phyloP scores from a whole-genome alignment of 768 basidiomycete species.

The Mycena alexandri region DNA sequence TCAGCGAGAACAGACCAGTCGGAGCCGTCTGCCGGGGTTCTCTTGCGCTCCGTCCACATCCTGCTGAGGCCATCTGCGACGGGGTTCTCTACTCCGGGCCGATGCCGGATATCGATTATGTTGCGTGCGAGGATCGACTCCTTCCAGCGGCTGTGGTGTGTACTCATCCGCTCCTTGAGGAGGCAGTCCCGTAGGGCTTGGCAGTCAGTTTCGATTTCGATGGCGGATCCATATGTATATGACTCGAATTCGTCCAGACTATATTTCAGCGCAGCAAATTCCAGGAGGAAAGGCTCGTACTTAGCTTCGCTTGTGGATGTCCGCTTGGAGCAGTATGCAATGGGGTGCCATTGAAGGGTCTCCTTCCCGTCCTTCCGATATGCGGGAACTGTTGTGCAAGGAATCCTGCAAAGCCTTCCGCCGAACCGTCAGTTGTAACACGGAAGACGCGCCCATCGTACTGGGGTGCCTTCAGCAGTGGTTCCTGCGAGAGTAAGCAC shows the following conservation, averaged over 20 bases:
- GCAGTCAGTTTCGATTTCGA: slow-evolving; percentile 37
- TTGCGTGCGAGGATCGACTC: slow-evolving; percentile 43
- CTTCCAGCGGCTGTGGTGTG: slow-evolving; percentile 44
- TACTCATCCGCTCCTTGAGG: slow-evolving; percentile 34
- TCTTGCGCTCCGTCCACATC: slow-evolving; percentile 26
- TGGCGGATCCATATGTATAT: slow-evolving; percentile 43
- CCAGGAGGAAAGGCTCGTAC: slow-evolving; percentile 49
- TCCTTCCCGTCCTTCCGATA: slow-evolving; percentile 34
- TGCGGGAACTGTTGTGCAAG: slow-evolving; percentile 41
- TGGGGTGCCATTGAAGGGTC: slow-evolving; percentile 42
- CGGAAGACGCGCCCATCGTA: slow-evolving; percentile 47
- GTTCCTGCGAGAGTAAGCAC: slow-evolving; percentile 40
- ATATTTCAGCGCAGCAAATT: slow-evolving; percentile 45
- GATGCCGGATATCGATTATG: slow-evolving; percentile 41
- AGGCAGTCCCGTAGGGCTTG: slow-evolving; percentile 43
- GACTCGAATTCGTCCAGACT: slow-evolving; percentile 38
- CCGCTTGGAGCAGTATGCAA: slow-evolving; percentile 51
- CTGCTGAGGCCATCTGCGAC: slow-evolving; percentile 44
- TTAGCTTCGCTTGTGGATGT: slow-evolving; percentile 48
- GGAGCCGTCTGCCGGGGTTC: slow-evolving; percentile 19
- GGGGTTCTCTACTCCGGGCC: slow-evolving; percentile 39
- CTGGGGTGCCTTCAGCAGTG: slow-evolving; percentile 37
- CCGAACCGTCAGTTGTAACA: slow-evolving; percentile 46
- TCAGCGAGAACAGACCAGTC: slow-evolving; percentile 44
- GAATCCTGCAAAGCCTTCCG: slow-evolving; percentile 46